These are phyloP conservation scores for Termitomyces sp. DNA, from an alignment of 768 basidiomycete species.

Conservation along the genomic window DNA sequence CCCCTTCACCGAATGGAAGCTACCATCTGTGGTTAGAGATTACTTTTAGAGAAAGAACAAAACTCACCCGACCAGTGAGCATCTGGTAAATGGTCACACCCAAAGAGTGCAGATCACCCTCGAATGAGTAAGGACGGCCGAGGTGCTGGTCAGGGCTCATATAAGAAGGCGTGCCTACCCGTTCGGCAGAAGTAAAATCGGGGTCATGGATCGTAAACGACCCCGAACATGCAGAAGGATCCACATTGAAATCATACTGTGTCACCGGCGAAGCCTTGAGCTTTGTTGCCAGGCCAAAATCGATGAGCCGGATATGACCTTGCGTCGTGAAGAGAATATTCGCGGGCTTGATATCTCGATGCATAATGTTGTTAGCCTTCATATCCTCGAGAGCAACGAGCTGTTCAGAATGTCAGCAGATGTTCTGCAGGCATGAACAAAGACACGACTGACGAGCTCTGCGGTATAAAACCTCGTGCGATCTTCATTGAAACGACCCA, in stretches of 20 bases:
- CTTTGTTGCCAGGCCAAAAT: constrained; percentile 7
- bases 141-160: constrained; percentile 3
- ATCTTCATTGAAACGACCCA: background rate
- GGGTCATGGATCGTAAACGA: background rate
- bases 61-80: constrained; percentile 4
- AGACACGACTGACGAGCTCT: constrained; percentile 3
- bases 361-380: background rate
- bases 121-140: constrained; percentile 6
- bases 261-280: background rate
- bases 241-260: background rate
- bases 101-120: constrained; percentile 5
- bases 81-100: constrained; percentile 9
- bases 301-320: constrained; percentile 7
- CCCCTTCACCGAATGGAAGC: constrained; percentile 7
- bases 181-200: background rate
- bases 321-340: constrained; percentile 4
- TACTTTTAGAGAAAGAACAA: background rate
- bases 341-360: constrained; percentile 11
- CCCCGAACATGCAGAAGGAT: background rate
- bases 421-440: background rate
- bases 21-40: background rate
- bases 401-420: constrained; percentile 23
- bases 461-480: background rate
- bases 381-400: constrained; percentile 26
- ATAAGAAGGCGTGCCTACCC: constrained; percentile 4